Evolutionary conservation across 1,284 basidiomycete genomes (phyloP).

Genomic region (Xanthoconium separans): DNA sequence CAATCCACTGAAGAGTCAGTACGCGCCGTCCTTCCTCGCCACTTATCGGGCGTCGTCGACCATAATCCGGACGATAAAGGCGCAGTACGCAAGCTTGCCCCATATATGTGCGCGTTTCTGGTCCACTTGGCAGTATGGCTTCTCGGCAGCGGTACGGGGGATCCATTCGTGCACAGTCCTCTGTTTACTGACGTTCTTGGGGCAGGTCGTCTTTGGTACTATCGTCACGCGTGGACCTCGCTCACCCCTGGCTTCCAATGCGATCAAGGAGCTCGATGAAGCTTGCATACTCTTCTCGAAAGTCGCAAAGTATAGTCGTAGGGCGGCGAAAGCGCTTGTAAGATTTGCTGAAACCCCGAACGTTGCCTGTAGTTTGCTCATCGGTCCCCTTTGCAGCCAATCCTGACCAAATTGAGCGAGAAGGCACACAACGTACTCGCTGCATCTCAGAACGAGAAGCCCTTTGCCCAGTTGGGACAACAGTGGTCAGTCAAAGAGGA

Average conservation of each 20-base stretch:
- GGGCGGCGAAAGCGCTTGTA: conserved; percentile 61
- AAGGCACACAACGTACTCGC: conserved; percentile 53
- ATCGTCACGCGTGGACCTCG: conserved; percentile 63
- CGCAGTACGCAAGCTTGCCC: conserved; percentile 55
- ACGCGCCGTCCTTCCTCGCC: conserved; percentile 64
- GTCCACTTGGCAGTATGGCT: conserved; percentile 64
- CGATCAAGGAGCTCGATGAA: conserved; percentile 62
- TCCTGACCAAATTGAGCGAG: conserved; percentile 52
- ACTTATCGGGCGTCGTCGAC: conserved; percentile 57
- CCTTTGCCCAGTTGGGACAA: conserved; percentile 35
- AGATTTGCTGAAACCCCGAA: conserved; percentile 21
- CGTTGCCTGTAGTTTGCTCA: conserved; percentile 2
- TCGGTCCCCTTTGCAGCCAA: conserved; percentile 39
- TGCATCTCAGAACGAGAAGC: conserved; percentile 36
- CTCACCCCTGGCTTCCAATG: conserved; percentile 55
- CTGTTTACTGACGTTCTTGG: conserved; percentile 9
- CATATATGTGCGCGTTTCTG: conserved; percentile 54
- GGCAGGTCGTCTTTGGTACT: conserved; percentile 64
- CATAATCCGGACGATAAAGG: conserved; percentile 52
- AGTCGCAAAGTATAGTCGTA: conserved; percentile 51
- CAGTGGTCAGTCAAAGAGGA: conserved; percentile 45
- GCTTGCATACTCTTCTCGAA: conserved; percentile 59
- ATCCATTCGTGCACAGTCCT: not conserved
- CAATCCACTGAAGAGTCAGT: conserved; percentile 58
- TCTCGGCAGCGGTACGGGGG: conserved; percentile 59